Base-by-base conservation (phyloP, 177 flowering plant genomes). In the Vitis hybrid region DNA sequence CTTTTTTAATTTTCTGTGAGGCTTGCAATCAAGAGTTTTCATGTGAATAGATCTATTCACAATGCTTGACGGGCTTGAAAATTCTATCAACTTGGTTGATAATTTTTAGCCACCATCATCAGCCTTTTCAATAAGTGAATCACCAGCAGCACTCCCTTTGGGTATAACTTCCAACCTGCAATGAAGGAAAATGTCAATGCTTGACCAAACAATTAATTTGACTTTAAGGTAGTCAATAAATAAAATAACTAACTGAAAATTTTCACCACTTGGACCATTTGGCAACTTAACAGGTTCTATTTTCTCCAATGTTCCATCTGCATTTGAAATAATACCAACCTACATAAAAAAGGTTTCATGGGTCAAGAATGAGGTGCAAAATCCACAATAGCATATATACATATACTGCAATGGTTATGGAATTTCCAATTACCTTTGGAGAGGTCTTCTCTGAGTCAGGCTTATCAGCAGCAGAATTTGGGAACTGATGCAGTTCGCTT, bases 1-100 rank as follows among this genome's bases (percentile, higher is more conserved):
- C 83, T 76, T 87, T 74, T 74, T 86, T 52, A 62, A 35, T 62
- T 72, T 83, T 52, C 17, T 73, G n/a, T 27, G 46, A 30, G 59
- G 35, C 57, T 49, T 51, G 30, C 32, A 30, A 52, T 77, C 78
- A 58, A 52, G 18, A 69, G 72, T 54, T 59, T 69, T 65, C 27
- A n/a, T 18, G 13, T 67, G 62, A 52, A 17, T 49, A 56, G 67
- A 60, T 56, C 32, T 74, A 71, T 27, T 74, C 3, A 52, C 0
- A 52, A 65, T 15, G 69, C 30, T 64, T 17, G 64, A 68, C 13
- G 66, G 14, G 55, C 56, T 40, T 27, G 74, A 51, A 27, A 66
- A 46, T 49, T 66, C 72, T 6, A 71, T 62, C 5, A 52, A 62
- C 66, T 32, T 32, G 35, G 3, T 32, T 5, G 66, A 30, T 48